Conservation (phyloP, 2,329 filamentous ascomycete genomes). For the Pseudocercospora musae region DNA sequence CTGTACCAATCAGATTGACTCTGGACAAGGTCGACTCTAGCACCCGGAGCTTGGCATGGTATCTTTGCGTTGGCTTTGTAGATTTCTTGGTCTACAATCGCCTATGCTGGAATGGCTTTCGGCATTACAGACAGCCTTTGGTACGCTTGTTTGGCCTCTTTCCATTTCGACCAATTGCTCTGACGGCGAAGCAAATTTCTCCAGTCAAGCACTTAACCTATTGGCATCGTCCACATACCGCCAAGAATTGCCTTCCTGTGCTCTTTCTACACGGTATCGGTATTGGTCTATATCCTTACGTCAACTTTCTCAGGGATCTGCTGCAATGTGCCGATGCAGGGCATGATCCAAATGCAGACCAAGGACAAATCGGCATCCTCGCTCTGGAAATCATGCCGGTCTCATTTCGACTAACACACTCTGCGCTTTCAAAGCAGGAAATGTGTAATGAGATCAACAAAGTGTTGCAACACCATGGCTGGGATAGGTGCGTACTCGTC, state of each 20-base stretch:
- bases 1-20: constrained; percentile 58
- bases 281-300: constrained; percentile 48
- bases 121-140: constrained; percentile 50
- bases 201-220: constrained; percentile 55
- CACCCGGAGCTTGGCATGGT: constrained; percentile 19
- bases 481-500: constrained; percentile 57
- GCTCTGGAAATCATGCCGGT: constrained; percentile 63
- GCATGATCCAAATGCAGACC: constrained; percentile 27
- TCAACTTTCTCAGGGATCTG: constrained; percentile 45
- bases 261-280: constrained; percentile 71
- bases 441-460: constrained; percentile 55
- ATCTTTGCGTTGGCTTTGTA: constrained; percentile 15
- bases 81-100: constrained; percentile 15
- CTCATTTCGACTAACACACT: constrained; percentile 58
- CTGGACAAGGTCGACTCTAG: constrained; percentile 59
- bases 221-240: constrained; percentile 60
- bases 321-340: constrained; percentile 7
- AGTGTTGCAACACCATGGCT: constrained; percentile 58
- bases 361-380: constrained; percentile 56
- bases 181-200: constrained; percentile 49
- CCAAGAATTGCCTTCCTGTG: constrained; percentile 55
- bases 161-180: constrained; percentile 55
- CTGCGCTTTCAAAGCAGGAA: constrained; percentile 51
- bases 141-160: constrained; percentile 34
- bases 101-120: constrained; percentile 46